phyloP scores from a whole-genome alignment of 2,329 filamentous ascomycete species.

The Colletotrichum cuscutae region DNA sequence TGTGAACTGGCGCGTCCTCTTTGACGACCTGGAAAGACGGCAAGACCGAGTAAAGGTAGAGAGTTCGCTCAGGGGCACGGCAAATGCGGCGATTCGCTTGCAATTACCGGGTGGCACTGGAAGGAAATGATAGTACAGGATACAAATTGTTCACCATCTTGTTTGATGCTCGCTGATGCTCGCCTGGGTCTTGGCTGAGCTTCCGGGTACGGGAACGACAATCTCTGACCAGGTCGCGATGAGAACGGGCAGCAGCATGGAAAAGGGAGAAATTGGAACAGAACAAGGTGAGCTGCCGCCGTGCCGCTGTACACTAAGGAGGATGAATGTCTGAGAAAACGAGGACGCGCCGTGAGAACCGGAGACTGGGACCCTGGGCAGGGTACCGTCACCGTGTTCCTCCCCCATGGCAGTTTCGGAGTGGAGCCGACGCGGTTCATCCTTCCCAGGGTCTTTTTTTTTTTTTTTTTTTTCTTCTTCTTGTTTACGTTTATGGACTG shows the following conservation, averaged over 20 bases:
- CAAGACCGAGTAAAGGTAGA: not conserved
- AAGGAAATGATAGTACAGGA: not conserved
- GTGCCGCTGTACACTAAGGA: not conserved
- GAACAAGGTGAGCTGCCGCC: not conserved
- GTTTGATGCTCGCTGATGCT: conserved; percentile 9
- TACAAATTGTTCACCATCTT: not conserved
- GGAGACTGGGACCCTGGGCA: not conserved
- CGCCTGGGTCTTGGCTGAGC: not conserved
- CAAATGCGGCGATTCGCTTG: not conserved
- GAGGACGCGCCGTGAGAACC: not conserved
- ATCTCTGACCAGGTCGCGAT: not conserved
- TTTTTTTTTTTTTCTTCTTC: not conserved
- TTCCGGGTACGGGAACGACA: not conserved
- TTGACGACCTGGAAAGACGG: not conserved
- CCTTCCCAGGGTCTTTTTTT: not conserved
- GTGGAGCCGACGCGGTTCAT: conserved; percentile 7
- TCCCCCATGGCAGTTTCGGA: not conserved
- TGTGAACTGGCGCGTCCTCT: not conserved
- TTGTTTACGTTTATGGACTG: not conserved
- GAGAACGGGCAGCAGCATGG: too few relatives aligned
- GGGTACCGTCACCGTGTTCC: too few relatives aligned
- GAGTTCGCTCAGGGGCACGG: not conserved
- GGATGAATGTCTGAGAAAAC: not conserved
- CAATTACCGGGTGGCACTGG: not conserved
- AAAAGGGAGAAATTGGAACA: not conserved